These are phyloP conservation scores for Talaromyces borbonicus DNA, from an alignment of 495 filamentous ascomycete genomes.

Conservation along the genomic window DNA sequence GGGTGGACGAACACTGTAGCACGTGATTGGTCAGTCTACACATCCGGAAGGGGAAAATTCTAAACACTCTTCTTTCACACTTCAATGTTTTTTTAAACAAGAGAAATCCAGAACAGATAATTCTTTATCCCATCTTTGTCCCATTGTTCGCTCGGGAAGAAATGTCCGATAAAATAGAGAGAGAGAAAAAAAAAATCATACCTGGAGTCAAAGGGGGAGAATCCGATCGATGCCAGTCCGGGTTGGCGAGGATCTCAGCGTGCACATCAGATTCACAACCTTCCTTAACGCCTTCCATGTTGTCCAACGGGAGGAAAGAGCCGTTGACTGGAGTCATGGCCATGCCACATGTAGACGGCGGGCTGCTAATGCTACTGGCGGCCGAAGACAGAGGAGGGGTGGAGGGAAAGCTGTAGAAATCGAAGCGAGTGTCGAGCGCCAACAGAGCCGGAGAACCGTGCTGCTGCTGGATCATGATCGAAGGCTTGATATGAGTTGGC, in stretches of 20 bases:
- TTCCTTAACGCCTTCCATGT: conserved; percentile 72
- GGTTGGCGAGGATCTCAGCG: conserved; percentile 63
- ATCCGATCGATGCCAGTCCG: conserved; percentile 64
- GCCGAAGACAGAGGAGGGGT: conserved; percentile 84
- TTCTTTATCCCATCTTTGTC: not conserved
- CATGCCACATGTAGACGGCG: conserved; percentile 64
- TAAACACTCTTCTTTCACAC: too few species aligned
- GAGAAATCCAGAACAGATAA: not conserved
- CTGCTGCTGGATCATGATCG: conserved; percentile 56
- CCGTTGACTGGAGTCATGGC: conserved; percentile 76
- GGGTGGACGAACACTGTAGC: conserved; percentile 77
- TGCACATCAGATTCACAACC: conserved; percentile 66
- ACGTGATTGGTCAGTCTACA: conserved; percentile 11
- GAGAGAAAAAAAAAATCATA: conserved; percentile 39
- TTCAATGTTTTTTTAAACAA: not conserved
- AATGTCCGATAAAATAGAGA: conserved; percentile 13
- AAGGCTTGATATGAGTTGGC: conserved; percentile 63
- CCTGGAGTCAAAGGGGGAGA: conserved; percentile 91
- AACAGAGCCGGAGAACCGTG: conserved; percentile 58
- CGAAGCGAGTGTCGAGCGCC: conserved; percentile 71
- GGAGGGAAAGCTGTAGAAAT: conserved; percentile 68
- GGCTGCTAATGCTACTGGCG: conserved; percentile 77
- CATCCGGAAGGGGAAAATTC: not conserved
- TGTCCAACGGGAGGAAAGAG: conserved; percentile 64
- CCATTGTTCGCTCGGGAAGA: too few species aligned